Percentiles rank a stretch among this genome's conserved stretches.
phyloP scores from a whole-genome alignment of 352 stramenopile species.

The Pythium aphanidermatum region DNA sequence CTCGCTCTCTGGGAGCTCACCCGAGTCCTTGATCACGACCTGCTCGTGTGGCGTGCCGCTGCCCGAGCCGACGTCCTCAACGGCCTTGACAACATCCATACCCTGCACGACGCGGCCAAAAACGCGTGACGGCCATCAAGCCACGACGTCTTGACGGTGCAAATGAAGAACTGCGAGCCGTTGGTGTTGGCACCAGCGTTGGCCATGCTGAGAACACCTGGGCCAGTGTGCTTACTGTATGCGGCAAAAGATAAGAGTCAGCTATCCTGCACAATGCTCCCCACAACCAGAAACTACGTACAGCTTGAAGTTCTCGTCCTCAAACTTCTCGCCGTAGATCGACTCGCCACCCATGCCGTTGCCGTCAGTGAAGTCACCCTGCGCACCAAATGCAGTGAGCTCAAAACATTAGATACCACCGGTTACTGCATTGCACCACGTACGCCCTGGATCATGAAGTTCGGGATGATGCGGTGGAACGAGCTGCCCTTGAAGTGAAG shows the following conservation, averaged over 20 bases:
- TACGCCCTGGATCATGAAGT: slow-evolving; percentile 89
- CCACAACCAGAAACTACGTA: slow-evolving; percentile 14
- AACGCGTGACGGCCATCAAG: slow-evolving; percentile 80
- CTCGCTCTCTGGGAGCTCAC: slow-evolving; percentile 74
- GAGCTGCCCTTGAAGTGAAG: slow-evolving; percentile 95
- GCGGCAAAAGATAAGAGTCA: background rate
- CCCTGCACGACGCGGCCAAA: slow-evolving; percentile 95
- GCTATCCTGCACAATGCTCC: background rate
- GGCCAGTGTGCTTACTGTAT: slow-evolving; percentile 57
- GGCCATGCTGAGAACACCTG: slow-evolving; percentile 76
- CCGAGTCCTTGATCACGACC: slow-evolving; percentile 93
- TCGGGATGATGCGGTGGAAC: slow-evolving; percentile 97
- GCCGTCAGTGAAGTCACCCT: slow-evolving; percentile 75
- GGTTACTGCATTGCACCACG: too few relatives aligned
- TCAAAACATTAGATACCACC: too few relatives aligned
- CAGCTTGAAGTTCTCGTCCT: slow-evolving; percentile 86
- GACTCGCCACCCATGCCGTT: slow-evolving; percentile 72
- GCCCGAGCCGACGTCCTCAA: slow-evolving; percentile 93
- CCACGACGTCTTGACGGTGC: slow-evolving; percentile 89
- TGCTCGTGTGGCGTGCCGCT: slow-evolving; percentile 81
- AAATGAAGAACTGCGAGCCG: slow-evolving; percentile 98
- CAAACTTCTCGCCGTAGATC: slow-evolving; percentile 79
- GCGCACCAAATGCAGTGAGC: too few relatives aligned
- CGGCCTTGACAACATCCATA: slow-evolving; percentile 94
- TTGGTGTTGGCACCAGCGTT: slow-evolving; percentile 90